A percentile compares a stretch with the other conserved stretches of the same genome.
Evolutionary conservation across 805 yeast genomes (phyloP).

Genomic region (Candida nitratophila): DNA sequence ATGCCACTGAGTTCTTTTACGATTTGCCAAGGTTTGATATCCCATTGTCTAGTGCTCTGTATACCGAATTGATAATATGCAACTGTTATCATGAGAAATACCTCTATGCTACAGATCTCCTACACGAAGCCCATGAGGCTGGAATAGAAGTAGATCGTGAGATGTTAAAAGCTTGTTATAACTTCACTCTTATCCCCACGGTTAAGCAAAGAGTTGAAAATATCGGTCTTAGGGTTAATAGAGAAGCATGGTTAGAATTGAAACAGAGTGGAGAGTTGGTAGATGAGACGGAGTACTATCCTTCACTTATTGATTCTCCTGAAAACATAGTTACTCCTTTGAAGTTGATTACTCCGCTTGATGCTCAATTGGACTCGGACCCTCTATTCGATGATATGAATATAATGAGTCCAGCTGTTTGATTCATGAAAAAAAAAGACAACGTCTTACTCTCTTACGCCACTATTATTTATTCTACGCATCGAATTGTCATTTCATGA

Average conservation of each 20-base stretch:
- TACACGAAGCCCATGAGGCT: conserved; percentile 39
- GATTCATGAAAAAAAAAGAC: too few species aligned
- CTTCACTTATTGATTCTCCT: conserved; percentile 9
- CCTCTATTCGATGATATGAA: too few species aligned
- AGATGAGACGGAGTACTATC: conserved; percentile 22
- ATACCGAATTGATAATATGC: conserved; percentile 58
- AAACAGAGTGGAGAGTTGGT: conserved; percentile 23
- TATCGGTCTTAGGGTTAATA: conserved; percentile 33
- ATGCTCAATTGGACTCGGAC: too few species aligned
- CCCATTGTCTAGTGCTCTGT: conserved; percentile 43
- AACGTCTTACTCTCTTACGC: too few species aligned
- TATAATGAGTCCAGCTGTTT: neutral
- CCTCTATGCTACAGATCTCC: conserved; percentile 46
- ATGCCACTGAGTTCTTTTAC: conserved; percentile 57
- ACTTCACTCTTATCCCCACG: conserved; percentile 33
- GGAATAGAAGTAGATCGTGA: conserved; percentile 38
- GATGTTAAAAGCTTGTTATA: conserved; percentile 40
- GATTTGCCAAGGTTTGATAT: conserved; percentile 47
- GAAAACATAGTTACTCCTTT: neutral
- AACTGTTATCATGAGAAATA: conserved; percentile 61
- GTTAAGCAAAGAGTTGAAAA: conserved; percentile 27
- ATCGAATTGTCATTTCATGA: too few species aligned
- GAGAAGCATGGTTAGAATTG: conserved; percentile 31
- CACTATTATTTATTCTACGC: too few species aligned
- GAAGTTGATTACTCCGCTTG: neutral